Evolutionary conservation across 768 basidiomycete genomes (phyloP).

Genomic region (Grammothele lineata): DNA sequence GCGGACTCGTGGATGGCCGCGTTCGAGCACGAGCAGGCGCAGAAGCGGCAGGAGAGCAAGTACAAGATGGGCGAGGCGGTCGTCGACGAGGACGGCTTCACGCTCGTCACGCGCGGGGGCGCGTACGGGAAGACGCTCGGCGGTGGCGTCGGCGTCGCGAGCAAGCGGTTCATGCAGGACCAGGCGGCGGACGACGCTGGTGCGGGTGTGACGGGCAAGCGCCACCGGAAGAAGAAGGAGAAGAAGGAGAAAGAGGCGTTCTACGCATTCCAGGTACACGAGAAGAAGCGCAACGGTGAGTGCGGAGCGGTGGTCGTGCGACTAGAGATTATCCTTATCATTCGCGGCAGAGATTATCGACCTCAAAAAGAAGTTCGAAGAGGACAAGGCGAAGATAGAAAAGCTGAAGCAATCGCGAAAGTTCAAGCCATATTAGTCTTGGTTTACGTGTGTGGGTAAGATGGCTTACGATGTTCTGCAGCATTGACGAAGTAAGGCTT

Average conservation of each 20-base stretch:
- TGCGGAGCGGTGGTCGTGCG: slow-evolving; percentile 8
- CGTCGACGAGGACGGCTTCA: slow-evolving; percentile 94
- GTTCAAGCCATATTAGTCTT: slow-evolving; percentile 89
- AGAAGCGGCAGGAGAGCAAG: slow-evolving; percentile 55
- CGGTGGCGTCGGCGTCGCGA: slow-evolving; percentile 66
- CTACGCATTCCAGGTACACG: slow-evolving; percentile 88
- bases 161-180: slow-evolving; percentile 47
- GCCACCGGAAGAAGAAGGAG: slow-evolving; percentile 58
- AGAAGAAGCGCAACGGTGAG: slow-evolving; percentile 82
- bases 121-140: slow-evolving; percentile 86
- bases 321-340: background rate
- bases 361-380: slow-evolving; percentile 77
- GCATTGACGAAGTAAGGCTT: too few relatives aligned
- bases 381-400: slow-evolving; percentile 82
- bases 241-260: slow-evolving; percentile 62
- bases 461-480: background rate
- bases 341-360: slow-evolving; percentile 44
- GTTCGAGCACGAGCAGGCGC: slow-evolving; percentile 70
- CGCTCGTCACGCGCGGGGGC: slow-evolving; percentile 88
- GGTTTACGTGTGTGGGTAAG: background rate
- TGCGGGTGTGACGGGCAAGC: slow-evolving; percentile 31
- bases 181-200: slow-evolving; percentile 17
- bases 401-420: slow-evolving; percentile 72
- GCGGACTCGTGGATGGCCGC: slow-evolving; percentile 74
- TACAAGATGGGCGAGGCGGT: slow-evolving; percentile 83